Evolutionary conservation across 2,329 filamentous ascomycete species (phyloP).

Genomic region (Fusarium lyarnte): DNA sequence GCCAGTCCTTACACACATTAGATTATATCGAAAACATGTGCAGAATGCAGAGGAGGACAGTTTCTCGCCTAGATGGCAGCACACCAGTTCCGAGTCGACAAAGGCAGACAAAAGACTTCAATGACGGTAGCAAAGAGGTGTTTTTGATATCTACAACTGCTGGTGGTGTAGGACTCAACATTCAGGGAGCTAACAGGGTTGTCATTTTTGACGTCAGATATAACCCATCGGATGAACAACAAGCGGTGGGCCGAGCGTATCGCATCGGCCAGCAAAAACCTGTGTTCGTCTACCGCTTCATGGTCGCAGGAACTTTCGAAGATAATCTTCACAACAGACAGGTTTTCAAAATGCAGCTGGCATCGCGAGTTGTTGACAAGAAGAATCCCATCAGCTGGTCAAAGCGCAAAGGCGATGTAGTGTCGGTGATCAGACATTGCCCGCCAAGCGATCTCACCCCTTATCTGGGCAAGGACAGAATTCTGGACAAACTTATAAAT

Average conservation of each 20-base stretch:
- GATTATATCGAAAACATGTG: constrained; percentile 73
- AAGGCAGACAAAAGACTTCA: constrained; percentile 73
- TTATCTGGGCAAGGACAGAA: constrained; percentile 69
- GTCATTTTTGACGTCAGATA: constrained; percentile 86
- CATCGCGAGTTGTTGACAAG: constrained; percentile 83
- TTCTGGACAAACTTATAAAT: constrained; percentile 62
- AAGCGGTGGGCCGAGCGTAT: constrained; percentile 87
- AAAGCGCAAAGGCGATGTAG: constrained; percentile 63
- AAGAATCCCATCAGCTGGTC: constrained; percentile 78
- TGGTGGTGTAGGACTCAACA: constrained; percentile 85
- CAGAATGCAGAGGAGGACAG: constrained; percentile 56
- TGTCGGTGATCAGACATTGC: constrained; percentile 66
- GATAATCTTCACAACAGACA: constrained; percentile 76
- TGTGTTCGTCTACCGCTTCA: constrained; percentile 86
- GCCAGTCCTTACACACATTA: constrained; percentile 75
- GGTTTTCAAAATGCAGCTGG: constrained; percentile 84
- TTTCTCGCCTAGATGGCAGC: constrained; percentile 73
- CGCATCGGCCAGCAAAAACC: constrained; percentile 83
- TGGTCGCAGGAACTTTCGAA: constrained; percentile 83
- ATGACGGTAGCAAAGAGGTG: constrained; percentile 64
- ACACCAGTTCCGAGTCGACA: constrained; percentile 69
- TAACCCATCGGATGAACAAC: constrained; percentile 84
- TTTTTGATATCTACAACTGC: constrained; percentile 86
- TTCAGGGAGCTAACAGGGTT: constrained; percentile 84
- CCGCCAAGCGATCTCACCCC: constrained; percentile 60